Base-by-base conservation (phyloP, 1,284 basidiomycete species). In the Takashimella tepidaria region DNA sequence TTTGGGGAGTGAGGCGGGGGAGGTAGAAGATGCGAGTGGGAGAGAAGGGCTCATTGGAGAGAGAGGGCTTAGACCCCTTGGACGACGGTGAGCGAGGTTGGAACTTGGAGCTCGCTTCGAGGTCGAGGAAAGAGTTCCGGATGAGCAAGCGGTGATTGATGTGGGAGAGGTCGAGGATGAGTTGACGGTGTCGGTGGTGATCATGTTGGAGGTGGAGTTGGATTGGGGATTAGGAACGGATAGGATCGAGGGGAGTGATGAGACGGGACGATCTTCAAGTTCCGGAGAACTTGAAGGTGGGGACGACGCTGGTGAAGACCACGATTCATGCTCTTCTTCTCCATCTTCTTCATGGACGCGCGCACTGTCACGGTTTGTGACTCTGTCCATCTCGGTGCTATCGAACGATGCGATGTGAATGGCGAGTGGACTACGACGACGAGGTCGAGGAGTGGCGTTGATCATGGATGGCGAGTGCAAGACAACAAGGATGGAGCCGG, bases 1-100 rank as follows among this genome's bases (percentile, higher is more conserved):
- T 61, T 72, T 71, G 41, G 67, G 64, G 10, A 70, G 45, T 31
- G 48, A 47, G 51, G 24, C 42, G 48, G 16, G 25, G 43, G 5
- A 47, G 22, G 50, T 22, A 2, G 51, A 16, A 23, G 48, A 20
- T 19, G 21, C 16, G 42, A 43, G 42, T 19, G 21, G 8, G 42
- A 43, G 42, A 47, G 47, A 41, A 31, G 41, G 41, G 53, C 31
- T 37, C 42, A 37, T n/a, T 22, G 58, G 55, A 16, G 55, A 55
- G 22, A 58, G 56, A 22, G 61, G 57, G 25, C 49, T 51, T 41
- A 59, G 54, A 8, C 59, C 54, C 42, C 60, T 54, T 21, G 55
- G 57, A 23, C 37, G 8, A 16, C 31, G 31, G 31, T 37, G 31
- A 16, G 31, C 31, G 31, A 37, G 31, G 31, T 37, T 37, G 10